phyloP scores from a whole-genome alignment of 495 filamentous ascomycete genomes.

The Xylaria longipes region DNA sequence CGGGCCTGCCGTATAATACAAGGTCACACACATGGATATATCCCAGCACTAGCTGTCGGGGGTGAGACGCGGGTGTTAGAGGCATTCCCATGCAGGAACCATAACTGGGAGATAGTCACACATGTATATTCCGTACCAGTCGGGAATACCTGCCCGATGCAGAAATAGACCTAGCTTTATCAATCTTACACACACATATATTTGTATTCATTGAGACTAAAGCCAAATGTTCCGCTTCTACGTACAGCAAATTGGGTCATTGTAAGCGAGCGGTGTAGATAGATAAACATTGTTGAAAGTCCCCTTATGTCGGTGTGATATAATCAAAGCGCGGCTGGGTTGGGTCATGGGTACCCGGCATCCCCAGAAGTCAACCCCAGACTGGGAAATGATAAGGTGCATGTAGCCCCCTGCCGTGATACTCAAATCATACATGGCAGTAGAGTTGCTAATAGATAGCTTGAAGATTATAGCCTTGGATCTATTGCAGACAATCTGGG shows the following conservation, averaged over 20 bases:
- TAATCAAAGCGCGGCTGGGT: background rate
- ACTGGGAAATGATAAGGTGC: background rate
- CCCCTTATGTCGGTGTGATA: background rate
- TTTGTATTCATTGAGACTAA: background rate
- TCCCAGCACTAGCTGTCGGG: background rate
- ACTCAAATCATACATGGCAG: constrained; percentile 13
- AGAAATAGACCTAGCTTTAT: background rate
- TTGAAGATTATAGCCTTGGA: background rate
- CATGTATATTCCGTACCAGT: constrained; percentile 6
- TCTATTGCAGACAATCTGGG: background rate
- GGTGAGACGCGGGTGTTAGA: constrained; percentile 15
- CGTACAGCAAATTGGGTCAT: background rate
- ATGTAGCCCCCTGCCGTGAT: background rate
- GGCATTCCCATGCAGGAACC: background rate
- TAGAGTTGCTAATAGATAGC: background rate
- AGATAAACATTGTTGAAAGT: background rate
- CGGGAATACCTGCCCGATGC: constrained; percentile 22
- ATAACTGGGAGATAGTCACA: background rate
- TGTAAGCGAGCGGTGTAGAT: constrained; percentile 11
- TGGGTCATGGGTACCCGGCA: background rate
- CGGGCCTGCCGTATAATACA: constrained; percentile 4
- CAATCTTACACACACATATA: background rate
- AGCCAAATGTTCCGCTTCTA: background rate
- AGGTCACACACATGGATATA: background rate
- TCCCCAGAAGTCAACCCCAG: constrained; percentile 2